Evolutionary conservation across 140 eudicot species (phyloP), one percentile per base, ranked within the genome.

Genomic region (Anethum foeniculum): DNA sequence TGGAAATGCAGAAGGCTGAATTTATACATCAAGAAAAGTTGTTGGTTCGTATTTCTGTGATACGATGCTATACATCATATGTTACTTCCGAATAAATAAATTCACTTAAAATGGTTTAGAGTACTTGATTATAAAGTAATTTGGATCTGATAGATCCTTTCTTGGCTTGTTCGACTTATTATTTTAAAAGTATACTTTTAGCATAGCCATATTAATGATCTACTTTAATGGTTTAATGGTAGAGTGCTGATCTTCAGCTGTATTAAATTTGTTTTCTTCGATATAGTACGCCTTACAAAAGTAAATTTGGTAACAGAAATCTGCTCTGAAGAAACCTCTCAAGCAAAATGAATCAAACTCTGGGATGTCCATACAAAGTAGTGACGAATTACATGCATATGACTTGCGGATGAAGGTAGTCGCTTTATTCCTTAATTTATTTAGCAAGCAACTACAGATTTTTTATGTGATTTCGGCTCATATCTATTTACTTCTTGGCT

Each of bases 321-420:
- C 86, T 67, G 75, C 84, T 72, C 19, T 56, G 80, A 83, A 86
- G 51, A 87, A 84, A 86, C 81, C 82, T 56, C 80, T 87, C 43
- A 82, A 78, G 83, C 84, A 62, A 81, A 85, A 78, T 81, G 80
- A 82, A 30, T 77, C 74, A 54, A 76, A 71, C 68, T 52, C 68
- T 71, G 88, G 81, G 74, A 74, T 71, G 27, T 41, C 56, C n/a
- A 18, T 19, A 25, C 77, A 62, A 76, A 83, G 69, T 23, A 83
- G 83, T 62, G 71, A 62, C 30, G 98, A 88, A 62, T 90, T 88
- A 8, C 93, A 80, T 80, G 86, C 60, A 32, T 92, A 92, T 83
- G 91, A 93, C 83, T 80, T 93, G 79, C 88, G 94, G 46, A 96
- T 89, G 2, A 93, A 90, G 99, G 99, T 93, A 86, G 21, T 28